phyloP scores from a whole-genome alignment of 164 flowering plant species.

The Annona squamosa region DNA sequence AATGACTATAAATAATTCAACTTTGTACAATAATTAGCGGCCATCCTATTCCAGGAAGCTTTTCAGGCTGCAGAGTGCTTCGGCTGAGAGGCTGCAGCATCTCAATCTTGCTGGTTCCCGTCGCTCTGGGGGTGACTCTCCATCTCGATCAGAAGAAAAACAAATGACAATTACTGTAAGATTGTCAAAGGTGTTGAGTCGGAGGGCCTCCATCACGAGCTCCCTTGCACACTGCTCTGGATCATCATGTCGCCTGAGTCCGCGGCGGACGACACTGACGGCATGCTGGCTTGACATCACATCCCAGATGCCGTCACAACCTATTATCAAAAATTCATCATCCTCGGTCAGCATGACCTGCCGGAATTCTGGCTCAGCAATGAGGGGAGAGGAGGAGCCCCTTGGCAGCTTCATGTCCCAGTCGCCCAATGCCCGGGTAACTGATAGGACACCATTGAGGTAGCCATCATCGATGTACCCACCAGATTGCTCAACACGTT shows the following conservation, averaged over 20 bases:
- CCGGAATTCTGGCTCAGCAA: conserved; percentile 69
- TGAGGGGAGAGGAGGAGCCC: conserved; percentile 69
- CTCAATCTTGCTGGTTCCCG: conserved; percentile 24
- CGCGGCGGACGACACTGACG: conserved; percentile 58
- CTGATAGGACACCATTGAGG: conserved; percentile 71
- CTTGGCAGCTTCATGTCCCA: conserved; percentile 77
- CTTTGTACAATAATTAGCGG: conserved; percentile 14
- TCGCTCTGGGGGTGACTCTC: conserved; percentile 23
- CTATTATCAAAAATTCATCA: conserved; percentile 83
- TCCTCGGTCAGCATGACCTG: conserved; percentile 56
- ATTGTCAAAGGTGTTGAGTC: conserved; percentile 56
- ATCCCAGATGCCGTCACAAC: conserved; percentile 94
- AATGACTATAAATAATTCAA: not conserved
- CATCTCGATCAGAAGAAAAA: conserved; percentile 33
- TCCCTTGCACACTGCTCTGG: conserved; percentile 74
- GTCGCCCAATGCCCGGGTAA: conserved; percentile 79
- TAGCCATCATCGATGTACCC: conserved; percentile 73
- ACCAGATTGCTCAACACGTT: conserved; percentile 55
- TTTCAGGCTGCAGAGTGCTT: conserved; percentile 51
- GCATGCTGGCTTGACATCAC: conserved; percentile 85
- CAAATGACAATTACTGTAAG: conserved; percentile 75
- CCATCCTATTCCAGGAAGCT: conserved; percentile 33
- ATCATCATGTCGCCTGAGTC: conserved; percentile 59
- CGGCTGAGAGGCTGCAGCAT: conserved; percentile 59
- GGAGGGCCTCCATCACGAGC: conserved; percentile 60